Conservation (phyloP, 2,329 filamentous ascomycete genomes). For the Scopulariopsis brevicaulis region DNA sequence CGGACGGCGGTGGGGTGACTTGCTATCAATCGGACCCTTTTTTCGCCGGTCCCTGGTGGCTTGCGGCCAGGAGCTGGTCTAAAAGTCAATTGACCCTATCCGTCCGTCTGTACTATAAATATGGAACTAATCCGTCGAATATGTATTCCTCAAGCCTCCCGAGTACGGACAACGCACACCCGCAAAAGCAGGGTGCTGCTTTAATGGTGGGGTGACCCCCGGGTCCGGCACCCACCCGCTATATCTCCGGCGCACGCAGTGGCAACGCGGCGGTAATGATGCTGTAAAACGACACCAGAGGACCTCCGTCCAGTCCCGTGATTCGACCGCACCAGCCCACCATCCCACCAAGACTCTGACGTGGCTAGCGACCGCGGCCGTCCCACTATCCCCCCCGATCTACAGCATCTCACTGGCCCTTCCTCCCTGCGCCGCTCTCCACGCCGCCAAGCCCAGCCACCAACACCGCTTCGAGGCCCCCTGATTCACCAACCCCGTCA, state of each 20-base stretch:
- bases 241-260: background rate
- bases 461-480: background rate
- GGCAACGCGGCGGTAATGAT: background rate
- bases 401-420: background rate
- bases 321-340: background rate
- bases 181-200: background rate
- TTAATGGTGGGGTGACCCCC: background rate
- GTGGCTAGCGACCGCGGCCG: background rate
- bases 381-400: no score
- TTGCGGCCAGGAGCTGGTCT: no score
- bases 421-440: background rate
- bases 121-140: no score
- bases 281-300: background rate
- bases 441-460: background rate
- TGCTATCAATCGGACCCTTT: no score
- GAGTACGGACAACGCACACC: background rate
- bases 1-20: no score
- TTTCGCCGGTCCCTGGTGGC: no score
- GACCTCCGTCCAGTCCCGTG: background rate
- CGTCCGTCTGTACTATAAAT: no score
- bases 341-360: background rate
- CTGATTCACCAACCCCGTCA: background rate
- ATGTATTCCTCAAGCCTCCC: no score
- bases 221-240: background rate
- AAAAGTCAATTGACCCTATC: no score